Conservation (phyloP, 768 basidiomycete genomes). For the Suillus sp. region DNA sequence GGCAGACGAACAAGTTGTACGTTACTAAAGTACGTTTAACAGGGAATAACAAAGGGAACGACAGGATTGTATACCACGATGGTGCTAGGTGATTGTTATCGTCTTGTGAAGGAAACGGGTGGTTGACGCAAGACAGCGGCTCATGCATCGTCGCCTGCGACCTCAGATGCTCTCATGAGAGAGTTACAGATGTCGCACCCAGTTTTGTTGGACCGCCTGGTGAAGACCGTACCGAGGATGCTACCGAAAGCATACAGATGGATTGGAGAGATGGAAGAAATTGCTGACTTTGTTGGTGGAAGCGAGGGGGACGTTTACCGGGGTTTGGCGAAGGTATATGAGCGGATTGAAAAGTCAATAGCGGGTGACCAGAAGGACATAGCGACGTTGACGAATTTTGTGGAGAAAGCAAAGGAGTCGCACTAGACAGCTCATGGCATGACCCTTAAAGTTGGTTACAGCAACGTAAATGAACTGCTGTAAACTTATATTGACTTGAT, state of each 20-base stretch:
- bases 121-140: conserved; percentile 42
- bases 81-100: conserved; percentile 46
- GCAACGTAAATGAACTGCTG: conserved; percentile 15
- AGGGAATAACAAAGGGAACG: conserved; percentile 61
- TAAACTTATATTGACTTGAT: conserved; percentile 1
- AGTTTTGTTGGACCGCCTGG: conserved; percentile 42
- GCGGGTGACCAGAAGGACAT: conserved; percentile 42
- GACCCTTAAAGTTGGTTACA: conserved; percentile 3
- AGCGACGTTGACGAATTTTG: conserved; percentile 44
- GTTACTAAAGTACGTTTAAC: conserved; percentile 1
- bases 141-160: conserved; percentile 58
- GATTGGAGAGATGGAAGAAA: conserved; percentile 67
- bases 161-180: conserved; percentile 54
- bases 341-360: conserved; percentile 44
- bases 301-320: conserved; percentile 47
- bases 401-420: conserved; percentile 50
- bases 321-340: conserved; percentile 49
- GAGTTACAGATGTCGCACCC: conserved; percentile 53
- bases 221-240: conserved; percentile 46
- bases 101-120: conserved; percentile 8
- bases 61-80: conserved; percentile 56
- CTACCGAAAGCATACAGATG: conserved; percentile 65
- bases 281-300: conserved; percentile 54
- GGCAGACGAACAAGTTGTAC: conserved; percentile 7
- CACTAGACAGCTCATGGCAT: no score